These are phyloP conservation scores for Paecilomyces niveus DNA, from an alignment of 2,329 filamentous ascomycete species.

Conservation along the genomic window DNA sequence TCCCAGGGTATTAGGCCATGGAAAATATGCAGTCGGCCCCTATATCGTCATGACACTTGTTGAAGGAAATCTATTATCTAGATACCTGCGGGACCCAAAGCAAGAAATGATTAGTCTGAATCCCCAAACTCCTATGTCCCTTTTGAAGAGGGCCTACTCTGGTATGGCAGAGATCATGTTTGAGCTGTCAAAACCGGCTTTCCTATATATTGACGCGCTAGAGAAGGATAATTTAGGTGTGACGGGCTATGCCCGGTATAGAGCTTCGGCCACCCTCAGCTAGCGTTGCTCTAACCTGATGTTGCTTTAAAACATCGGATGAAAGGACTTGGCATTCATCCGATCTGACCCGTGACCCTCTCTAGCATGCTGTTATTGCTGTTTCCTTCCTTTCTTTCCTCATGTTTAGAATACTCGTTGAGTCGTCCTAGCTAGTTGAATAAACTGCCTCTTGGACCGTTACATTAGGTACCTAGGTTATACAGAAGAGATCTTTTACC, in stretches of 20 bases:
- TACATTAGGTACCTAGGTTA: no score
- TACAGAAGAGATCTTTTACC: constrained; percentile 8
- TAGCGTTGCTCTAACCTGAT: no score
- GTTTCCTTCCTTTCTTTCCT: no score
- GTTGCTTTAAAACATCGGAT: no score
- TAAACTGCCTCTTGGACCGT: no score
- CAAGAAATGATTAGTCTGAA: constrained; percentile 9
- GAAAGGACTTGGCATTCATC: no score
- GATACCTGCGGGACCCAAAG: constrained; percentile 15
- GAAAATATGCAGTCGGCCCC: constrained; percentile 13
- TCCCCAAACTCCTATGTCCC: constrained; percentile 9
- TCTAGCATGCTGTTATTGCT: no score
- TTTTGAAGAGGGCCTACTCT: constrained; percentile 16
- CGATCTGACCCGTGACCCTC: no score
- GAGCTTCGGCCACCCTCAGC: no score
- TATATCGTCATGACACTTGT: constrained; percentile 21
- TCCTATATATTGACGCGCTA: constrained; percentile 17
- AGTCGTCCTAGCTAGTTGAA: no score
- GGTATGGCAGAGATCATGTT: constrained; percentile 19
- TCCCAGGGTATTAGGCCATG: constrained; percentile 14
- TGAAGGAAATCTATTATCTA: constrained; percentile 15
- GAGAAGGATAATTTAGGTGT: constrained; percentile 1
- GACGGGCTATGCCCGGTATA: no score
- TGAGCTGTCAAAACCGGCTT: constrained; percentile 17
- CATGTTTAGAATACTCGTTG: no score